These are phyloP conservation scores for Neonectria ditissima DNA, from an alignment of 2,329 filamentous ascomycete genomes.

Conservation along the genomic window DNA sequence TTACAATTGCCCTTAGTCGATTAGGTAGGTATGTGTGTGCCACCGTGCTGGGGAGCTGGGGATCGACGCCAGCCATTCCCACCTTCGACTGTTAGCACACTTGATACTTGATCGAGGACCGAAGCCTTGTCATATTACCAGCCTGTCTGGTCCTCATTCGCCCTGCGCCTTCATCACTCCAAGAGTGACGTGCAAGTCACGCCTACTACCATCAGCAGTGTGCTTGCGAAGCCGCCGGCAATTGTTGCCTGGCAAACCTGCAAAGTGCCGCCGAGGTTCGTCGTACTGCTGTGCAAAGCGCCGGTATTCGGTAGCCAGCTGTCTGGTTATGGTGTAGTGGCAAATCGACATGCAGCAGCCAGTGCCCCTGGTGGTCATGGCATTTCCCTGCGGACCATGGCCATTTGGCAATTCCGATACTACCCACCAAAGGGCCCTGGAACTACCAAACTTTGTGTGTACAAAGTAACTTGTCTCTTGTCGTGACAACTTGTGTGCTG, in stretches of 20 bases:
- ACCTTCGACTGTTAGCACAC: conserved; percentile 15
- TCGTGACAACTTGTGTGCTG: too few species aligned
- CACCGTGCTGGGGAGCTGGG: neutral
- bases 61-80: conserved; percentile 29
- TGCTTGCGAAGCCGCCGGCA: conserved; percentile 12
- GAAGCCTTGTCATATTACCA: too few species aligned
- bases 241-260: conserved; percentile 11
- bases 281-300: too few species aligned
- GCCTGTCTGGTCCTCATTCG: too few species aligned
- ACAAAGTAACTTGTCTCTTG: too few species aligned
- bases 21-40: too few species aligned
- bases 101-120: too few species aligned
- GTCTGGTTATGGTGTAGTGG: conserved; percentile 18
- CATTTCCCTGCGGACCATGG: conserved; percentile 32
- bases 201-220: conserved; percentile 7
- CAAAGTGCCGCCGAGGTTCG: too few species aligned
- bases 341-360: neutral
- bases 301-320: neutral
- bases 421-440: conserved; percentile 8
- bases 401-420: conserved; percentile 36
- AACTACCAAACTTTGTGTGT: too few species aligned
- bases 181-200: conserved; percentile 5
- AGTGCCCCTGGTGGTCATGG: conserved; percentile 26
- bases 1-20: too few species aligned
- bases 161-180: too few species aligned